A percentile compares a stretch with the other conserved stretches of the same genome.
phyloP scores from a whole-genome alignment of 2,329 filamentous ascomycete genomes.

The Aspergillus texensis region DNA sequence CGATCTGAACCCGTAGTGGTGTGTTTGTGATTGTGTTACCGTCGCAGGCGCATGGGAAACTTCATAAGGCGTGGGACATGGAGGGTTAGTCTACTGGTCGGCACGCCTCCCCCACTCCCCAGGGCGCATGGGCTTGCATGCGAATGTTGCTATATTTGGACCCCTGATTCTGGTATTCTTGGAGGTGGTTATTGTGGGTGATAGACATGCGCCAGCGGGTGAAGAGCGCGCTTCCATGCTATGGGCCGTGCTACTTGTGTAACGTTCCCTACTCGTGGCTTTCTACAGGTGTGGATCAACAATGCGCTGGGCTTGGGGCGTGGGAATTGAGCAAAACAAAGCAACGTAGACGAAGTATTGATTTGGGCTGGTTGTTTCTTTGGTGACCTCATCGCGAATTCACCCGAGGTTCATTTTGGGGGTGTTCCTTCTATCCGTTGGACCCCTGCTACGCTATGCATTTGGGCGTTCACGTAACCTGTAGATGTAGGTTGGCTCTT shows the following conservation, averaged over 20 bases:
- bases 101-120: neutral
- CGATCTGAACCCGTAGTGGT: neutral
- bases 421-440: neutral
- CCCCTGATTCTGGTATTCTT: neutral
- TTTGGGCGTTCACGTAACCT: too few relatives aligned
- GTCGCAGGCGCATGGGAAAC: neutral
- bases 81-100: neutral
- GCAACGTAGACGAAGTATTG: neutral
- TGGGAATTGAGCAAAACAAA: neutral
- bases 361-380: neutral
- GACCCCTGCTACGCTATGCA: too few relatives aligned
- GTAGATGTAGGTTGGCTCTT: too few relatives aligned
- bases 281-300: neutral
- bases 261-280: neutral
- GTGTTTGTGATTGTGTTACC: neutral
- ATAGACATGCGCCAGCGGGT: neutral
- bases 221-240: neutral
- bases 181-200: neutral
- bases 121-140: neutral
- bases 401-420: neutral
- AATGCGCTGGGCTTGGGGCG: neutral
- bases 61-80: neutral
- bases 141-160: slow-evolving; percentile 1
- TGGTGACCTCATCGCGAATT: neutral
- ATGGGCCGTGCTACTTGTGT: neutral